A percentile compares a stretch with the other conserved stretches of the same genome.
phyloP scores from a whole-genome alignment of 306 rosid genomes.

The Aeschynomene evenia region DNA sequence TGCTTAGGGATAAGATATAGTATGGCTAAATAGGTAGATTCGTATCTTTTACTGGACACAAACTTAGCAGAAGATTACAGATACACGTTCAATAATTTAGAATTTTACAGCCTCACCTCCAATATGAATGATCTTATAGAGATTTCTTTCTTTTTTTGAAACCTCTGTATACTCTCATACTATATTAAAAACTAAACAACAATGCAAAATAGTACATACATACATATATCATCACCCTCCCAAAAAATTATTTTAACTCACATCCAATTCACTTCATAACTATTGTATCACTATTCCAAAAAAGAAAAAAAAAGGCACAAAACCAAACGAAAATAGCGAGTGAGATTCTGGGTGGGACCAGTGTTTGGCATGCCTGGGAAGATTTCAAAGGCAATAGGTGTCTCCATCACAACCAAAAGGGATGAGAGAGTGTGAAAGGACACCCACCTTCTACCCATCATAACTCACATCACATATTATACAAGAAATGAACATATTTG shows the following conservation, averaged over 20 bases:
- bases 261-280: no score
- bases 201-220: no score
- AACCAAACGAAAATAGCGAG: neutral
- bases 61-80: neutral
- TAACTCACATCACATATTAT: neutral
- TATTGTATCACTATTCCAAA: no score
- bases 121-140: no score
- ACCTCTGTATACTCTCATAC: no score
- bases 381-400: constrained; percentile 14
- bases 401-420: constrained; percentile 1
- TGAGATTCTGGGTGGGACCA: constrained; percentile 13
- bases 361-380: neutral
- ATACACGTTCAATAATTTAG: neutral
- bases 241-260: no score
- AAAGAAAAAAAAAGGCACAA: neutral
- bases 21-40: neutral
- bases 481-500: no score
- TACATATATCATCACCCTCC: no score
- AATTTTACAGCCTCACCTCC: no score
- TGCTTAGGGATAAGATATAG: neutral
- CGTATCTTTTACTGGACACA: neutral
- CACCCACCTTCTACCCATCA: constrained; percentile 23
- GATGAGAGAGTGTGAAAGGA: neutral
- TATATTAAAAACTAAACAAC: no score
- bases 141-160: no score